phyloP scores from a whole-genome alignment of 2,329 filamentous ascomycete species.

The Fusarium keratoplasticum region DNA sequence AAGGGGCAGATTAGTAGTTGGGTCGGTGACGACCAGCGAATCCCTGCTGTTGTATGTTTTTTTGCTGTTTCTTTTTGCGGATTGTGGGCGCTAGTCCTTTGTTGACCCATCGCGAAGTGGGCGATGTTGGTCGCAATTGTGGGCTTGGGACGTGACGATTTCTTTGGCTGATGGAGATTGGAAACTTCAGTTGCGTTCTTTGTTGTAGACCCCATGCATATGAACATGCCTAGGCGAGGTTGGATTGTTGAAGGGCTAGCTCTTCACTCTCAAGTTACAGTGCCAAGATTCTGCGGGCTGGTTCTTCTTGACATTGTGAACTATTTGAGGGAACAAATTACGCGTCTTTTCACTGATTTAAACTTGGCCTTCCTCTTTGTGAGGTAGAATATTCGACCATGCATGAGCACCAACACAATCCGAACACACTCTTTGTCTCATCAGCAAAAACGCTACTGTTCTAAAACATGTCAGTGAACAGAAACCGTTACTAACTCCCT shows the following conservation, averaged over 20 bases:
- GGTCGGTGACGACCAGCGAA: neutral
- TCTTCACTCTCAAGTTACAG: neutral
- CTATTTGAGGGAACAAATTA: neutral
- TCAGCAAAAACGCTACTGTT: neutral
- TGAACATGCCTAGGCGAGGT: neutral
- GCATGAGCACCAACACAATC: neutral
- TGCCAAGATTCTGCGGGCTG: neutral
- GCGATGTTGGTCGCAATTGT: neutral
- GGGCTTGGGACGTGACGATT: neutral
- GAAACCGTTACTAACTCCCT: neutral
- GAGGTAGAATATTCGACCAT: neutral
- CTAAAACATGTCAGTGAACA: neutral
- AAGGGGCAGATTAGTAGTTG: neutral
- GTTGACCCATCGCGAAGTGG: neutral
- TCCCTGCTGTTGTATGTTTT: neutral
- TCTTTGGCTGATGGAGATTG: neutral
- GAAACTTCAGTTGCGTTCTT: neutral
- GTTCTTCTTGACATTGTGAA: neutral
- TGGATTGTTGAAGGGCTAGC: neutral
- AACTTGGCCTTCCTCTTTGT: neutral
- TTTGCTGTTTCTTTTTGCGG: neutral
- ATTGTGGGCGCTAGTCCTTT: neutral
- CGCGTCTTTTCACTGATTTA: neutral
- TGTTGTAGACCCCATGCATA: neutral
- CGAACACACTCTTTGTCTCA: neutral